A percentile compares a stretch with the other conserved stretches of the same genome.
Conservation (phyloP, 768 basidiomycete genomes). For the Tylopilus felleus region DNA sequence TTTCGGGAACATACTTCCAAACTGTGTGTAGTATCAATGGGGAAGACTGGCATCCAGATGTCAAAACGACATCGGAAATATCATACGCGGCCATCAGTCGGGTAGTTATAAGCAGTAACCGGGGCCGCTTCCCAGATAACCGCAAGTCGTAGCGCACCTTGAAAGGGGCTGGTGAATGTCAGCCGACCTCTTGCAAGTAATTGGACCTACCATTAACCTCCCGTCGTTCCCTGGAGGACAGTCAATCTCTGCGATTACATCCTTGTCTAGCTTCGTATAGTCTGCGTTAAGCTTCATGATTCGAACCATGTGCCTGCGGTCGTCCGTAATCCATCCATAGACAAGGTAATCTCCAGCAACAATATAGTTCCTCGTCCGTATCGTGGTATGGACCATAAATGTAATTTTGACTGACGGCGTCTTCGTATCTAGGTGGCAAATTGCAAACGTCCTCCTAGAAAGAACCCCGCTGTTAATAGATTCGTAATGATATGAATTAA, state of each 20-base stretch:
- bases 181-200: neutral
- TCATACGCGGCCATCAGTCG: constrained; percentile 30
- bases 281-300: constrained; percentile 30
- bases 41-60: constrained; percentile 7
- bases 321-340: constrained; percentile 31
- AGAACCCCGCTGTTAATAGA: neutral
- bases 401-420: constrained; percentile 25
- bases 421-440: constrained; percentile 26
- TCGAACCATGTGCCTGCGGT: constrained; percentile 28
- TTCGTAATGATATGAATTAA: neutral
- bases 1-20: constrained; percentile 22
- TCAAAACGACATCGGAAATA: constrained; percentile 19
- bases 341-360: constrained; percentile 24
- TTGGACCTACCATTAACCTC: constrained; percentile 22
- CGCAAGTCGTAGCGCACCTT: constrained; percentile 31
- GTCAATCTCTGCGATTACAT: constrained; percentile 26
- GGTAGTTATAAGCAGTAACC: constrained; percentile 23
- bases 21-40: constrained; percentile 8
- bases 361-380: constrained; percentile 25
- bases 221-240: constrained; percentile 28
- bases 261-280: constrained; percentile 20
- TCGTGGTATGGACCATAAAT: constrained; percentile 22
- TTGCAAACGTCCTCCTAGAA: constrained; percentile 23
- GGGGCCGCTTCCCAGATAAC: constrained; percentile 24
- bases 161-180: neutral